These are phyloP conservation scores for Chaetomium fimeti DNA, from an alignment of 495 filamentous ascomycete genomes.

Conservation along the genomic window DNA sequence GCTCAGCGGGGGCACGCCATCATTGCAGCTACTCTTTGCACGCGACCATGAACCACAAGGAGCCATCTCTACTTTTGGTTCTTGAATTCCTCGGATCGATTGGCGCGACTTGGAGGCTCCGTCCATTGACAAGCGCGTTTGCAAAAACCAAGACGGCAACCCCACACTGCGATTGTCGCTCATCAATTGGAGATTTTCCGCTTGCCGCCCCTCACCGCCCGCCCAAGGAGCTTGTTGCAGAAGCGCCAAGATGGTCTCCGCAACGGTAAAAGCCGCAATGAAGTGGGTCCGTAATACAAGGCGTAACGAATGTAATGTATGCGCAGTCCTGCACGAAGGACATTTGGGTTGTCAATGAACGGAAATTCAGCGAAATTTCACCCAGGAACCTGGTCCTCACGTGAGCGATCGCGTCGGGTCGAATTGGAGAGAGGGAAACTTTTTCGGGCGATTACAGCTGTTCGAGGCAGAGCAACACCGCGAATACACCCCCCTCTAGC, in stretches of 20 bases:
- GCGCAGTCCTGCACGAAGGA: too few species aligned
- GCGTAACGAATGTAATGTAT: too few species aligned
- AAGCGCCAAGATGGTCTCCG: neutral
- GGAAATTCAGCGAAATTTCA: neutral
- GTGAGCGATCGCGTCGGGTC: constrained; percentile 26
- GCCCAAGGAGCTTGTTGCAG: neutral
- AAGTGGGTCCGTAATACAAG: neutral
- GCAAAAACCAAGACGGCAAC: constrained; percentile 10
- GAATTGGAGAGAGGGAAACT: constrained; percentile 24
- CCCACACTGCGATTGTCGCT: constrained; percentile 4
- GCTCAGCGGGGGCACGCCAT: too few species aligned
- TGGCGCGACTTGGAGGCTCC: neutral
- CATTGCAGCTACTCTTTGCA: neutral
- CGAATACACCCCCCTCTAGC: neutral
- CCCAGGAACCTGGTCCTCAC: constrained; percentile 21
- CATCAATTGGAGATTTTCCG: constrained; percentile 22
- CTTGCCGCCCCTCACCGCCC: constrained; percentile 26
- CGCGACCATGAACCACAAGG: neutral
- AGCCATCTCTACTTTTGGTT: neutral
- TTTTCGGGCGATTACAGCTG: constrained; percentile 25
- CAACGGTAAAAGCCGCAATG: constrained; percentile 10
- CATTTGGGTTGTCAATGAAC: too few species aligned
- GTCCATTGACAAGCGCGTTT: constrained; percentile 10
- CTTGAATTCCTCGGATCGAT: neutral
- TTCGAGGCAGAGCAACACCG: constrained; percentile 11